Conservation (phyloP, 2,329 filamentous ascomycete genomes). For the Xenoacremonium recifei region DNA sequence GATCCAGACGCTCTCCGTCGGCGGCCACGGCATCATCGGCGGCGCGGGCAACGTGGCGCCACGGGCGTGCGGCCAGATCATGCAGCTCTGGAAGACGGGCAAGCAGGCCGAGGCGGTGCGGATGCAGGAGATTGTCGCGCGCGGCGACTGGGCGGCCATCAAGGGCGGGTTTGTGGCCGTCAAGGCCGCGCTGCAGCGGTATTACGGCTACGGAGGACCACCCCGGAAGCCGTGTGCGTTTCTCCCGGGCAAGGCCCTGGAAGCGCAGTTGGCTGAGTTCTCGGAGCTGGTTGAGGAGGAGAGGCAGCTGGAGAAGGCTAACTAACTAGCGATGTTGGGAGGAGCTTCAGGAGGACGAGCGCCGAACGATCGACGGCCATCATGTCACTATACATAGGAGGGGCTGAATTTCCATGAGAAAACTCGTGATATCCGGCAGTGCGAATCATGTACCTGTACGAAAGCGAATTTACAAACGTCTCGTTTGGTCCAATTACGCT, state of each 20-base stretch:
- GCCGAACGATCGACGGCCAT: conserved; percentile 3
- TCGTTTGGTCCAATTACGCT: too few relatives aligned
- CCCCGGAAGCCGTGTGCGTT: conserved; percentile 35
- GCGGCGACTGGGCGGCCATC: conserved; percentile 68
- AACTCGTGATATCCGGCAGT: too few relatives aligned
- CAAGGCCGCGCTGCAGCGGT: conserved; percentile 61
- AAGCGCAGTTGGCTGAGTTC: conserved; percentile 17
- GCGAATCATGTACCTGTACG: too few relatives aligned
- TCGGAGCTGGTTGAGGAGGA: conserved; percentile 17
- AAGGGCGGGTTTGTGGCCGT: conserved; percentile 67
- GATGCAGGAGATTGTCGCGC: conserved; percentile 62
- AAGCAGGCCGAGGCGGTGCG: conserved; percentile 56
- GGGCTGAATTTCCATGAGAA: too few relatives aligned
- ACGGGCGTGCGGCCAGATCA: conserved; percentile 60
- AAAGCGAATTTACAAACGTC: too few relatives aligned
- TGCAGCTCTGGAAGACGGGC: conserved; percentile 59
- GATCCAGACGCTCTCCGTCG: conserved; percentile 65
- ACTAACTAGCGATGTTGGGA: too few relatives aligned
- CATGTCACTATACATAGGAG: conserved; percentile 2
- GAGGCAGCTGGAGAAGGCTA: conserved; percentile 28
- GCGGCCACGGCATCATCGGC: conserved; percentile 70
- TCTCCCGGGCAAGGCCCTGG: conserved; percentile 17
- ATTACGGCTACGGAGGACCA: conserved; percentile 62
- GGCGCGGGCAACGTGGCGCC: conserved; percentile 70
- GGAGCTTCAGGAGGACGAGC: not conserved